Conservation (phyloP, 2,329 filamentous ascomycete species). For the Cladophialophora carrionii region DNA sequence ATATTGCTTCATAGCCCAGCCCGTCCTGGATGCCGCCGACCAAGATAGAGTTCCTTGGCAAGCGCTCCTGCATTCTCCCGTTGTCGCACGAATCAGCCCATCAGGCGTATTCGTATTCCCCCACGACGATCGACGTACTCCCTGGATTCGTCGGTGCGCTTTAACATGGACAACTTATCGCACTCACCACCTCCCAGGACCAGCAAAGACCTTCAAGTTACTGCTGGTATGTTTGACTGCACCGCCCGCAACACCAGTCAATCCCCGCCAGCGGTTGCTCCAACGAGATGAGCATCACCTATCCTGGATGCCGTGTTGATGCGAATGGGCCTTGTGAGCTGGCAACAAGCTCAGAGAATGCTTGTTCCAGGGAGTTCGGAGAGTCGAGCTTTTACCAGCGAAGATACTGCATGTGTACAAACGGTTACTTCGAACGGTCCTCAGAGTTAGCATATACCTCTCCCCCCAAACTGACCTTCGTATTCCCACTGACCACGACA, state of each 20-base stretch:
- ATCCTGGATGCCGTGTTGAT: neutral
- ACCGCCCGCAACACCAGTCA: neutral
- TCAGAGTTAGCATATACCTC: neutral
- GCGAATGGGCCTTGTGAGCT: neutral
- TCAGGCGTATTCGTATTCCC: neutral
- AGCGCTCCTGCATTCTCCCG: neutral
- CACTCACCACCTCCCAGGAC: neutral
- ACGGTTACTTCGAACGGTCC: neutral
- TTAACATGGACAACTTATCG: neutral
- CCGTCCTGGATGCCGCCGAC: neutral
- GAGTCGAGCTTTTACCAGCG: neutral
- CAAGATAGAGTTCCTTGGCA: neutral
- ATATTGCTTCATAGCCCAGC: neutral
- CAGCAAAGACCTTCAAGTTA: too few species aligned
- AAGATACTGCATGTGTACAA: neutral
- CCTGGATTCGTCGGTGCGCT: neutral
- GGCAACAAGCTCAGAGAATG: neutral
- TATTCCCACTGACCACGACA: neutral
- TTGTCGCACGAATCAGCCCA: neutral
- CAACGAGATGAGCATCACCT: neutral
- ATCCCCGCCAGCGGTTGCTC: neutral
- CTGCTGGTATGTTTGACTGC: neutral
- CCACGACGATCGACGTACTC: neutral
- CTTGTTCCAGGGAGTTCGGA: neutral
- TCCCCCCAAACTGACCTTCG: neutral